Base-by-base conservation (phyloP, 768 basidiomycete species). In the Xerocomellus intermedius region DNA sequence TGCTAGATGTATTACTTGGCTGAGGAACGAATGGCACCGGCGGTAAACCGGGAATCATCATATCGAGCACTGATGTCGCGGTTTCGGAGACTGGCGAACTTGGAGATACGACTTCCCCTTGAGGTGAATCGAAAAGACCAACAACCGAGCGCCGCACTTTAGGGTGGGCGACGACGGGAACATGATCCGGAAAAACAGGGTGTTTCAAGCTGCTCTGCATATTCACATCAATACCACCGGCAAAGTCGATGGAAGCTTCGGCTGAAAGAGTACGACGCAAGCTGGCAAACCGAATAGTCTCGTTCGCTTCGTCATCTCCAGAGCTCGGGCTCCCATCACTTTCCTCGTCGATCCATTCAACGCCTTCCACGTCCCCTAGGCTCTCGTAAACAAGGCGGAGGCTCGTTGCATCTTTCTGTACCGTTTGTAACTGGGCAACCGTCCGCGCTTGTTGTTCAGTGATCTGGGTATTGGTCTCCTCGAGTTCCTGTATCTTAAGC, bases 401-500 rank as follows among this genome's bases (percentile, higher is more conserved):
- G 50, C 79, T 81, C 44, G 87, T 81, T 2, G 85, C 85, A 61
- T 91, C 88, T 54, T 81, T 78, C 60, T 89, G 87, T 10, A 89
- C 87, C 5, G 80, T 79, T n/a, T 80, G 79, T 26, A 91, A 74
- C 55, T 85, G 83, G 37, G 74, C 74, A 6, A 78, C 71, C 0
- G 89, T 90, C 60, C 81, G 79, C 2, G 68, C 69, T 65, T 92
- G 90, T 57, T 87, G 83, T 52, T 78, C 73, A 21, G 82, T 74
- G 39, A 93, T 90, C 52, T 81, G 79, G 8, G 73, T 58, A 60
- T 93, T 93, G 3, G 87, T 81, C 37, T 84, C 79, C 63, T 93
- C 89, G 1, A 93, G 77, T 66, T 93, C 90, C 44, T 79, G 76
- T 48, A 93, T 87, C 72, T 93, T 93, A 16, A 73, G 65, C 41